Percentiles rank a stretch among this genome's conserved stretches.
These are phyloP conservation scores for Diversispora eburnea DNA, from an alignment of 192 early-diverging fungal genomes.

Conservation along the genomic window DNA sequence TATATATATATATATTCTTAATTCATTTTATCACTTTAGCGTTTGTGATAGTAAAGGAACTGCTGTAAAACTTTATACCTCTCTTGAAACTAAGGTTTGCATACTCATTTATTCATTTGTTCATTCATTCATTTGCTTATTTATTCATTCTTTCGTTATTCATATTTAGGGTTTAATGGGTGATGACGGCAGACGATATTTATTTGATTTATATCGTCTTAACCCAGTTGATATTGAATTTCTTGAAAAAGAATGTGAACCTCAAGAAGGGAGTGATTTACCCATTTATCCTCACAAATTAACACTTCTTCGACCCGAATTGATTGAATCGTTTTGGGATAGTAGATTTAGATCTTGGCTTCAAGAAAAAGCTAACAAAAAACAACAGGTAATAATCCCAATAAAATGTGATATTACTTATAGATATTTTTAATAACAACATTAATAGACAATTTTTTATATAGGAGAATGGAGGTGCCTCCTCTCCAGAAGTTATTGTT, in stretches of 20 bases:
- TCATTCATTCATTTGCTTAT: no score
- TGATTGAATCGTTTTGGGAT: slow-evolving; percentile 84
- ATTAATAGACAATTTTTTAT: not conserved
- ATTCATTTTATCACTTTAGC: slow-evolving; percentile 10
- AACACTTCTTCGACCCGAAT: slow-evolving; percentile 80
- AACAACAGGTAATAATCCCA: slow-evolving; percentile 35
- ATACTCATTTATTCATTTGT: no score
- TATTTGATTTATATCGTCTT: slow-evolving; percentile 90
- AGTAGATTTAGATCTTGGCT: slow-evolving; percentile 62
- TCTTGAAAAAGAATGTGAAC: slow-evolving; percentile 64
- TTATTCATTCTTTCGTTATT: not conserved
- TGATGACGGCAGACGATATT: slow-evolving; percentile 86
- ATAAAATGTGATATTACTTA: not conserved
- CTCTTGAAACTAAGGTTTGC: slow-evolving; percentile 76
- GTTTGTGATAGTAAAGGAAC: slow-evolving; percentile 66
- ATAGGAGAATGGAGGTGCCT: not conserved
- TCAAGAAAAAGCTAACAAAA: slow-evolving; percentile 52
- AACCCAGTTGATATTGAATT: slow-evolving; percentile 91
- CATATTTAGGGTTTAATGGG: slow-evolving; percentile 66
- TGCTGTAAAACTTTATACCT: slow-evolving; percentile 66
- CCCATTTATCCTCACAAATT: slow-evolving; percentile 85
- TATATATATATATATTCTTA: not conserved
- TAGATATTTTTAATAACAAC: not conserved
- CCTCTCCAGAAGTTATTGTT: not conserved
- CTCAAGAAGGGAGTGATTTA: slow-evolving; percentile 45